Percentiles rank a stretch among this genome's conserved stretches.
These are phyloP conservation scores for Phytophthora colocasiae DNA, from an alignment of 352 stramenopile genomes.

Conservation along the genomic window DNA sequence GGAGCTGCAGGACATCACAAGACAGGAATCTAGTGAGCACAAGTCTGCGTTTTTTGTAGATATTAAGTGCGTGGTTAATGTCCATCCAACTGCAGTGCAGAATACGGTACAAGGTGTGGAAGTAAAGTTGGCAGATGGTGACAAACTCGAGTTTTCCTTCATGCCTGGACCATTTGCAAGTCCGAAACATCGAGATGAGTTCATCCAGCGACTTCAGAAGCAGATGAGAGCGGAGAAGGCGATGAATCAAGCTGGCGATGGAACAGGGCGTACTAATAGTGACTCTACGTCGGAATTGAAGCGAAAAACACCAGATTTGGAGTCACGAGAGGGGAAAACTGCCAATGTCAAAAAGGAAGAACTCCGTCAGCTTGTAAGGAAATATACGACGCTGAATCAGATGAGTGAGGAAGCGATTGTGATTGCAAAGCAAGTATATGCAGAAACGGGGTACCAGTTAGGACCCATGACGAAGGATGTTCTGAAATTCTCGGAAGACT, in stretches of 20 bases:
- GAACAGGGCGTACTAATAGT: not conserved
- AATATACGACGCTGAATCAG: conserved; percentile 49
- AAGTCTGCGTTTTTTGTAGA: conserved; percentile 50
- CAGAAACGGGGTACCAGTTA: conserved; percentile 52
- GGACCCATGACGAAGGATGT: conserved; percentile 41
- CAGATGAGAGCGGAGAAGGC: conserved; percentile 5
- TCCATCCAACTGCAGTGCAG: conserved; percentile 46
- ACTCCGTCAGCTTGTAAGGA: conserved; percentile 46
- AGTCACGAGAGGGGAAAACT: not conserved
- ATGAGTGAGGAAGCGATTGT: conserved; percentile 49
- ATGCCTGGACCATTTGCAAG: conserved; percentile 48
- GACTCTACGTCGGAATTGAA: not conserved
- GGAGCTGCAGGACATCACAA: conserved; percentile 69
- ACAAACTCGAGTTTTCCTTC: conserved; percentile 64
- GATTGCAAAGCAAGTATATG: conserved; percentile 54
- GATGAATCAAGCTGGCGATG: not conserved
- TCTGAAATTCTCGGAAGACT: conserved; percentile 48
- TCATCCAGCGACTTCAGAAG: conserved; percentile 43
- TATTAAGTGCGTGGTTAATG: conserved; percentile 32
- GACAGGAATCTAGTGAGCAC: conserved; percentile 22
- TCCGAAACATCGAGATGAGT: conserved; percentile 49
- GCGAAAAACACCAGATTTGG: not conserved
- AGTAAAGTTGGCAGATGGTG: conserved; percentile 39
- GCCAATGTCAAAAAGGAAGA: conserved; percentile 11
- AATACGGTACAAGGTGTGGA: conserved; percentile 52